Conservation (phyloP, 2,329 filamentous ascomycete species). For the Penicillium sp. region DNA sequence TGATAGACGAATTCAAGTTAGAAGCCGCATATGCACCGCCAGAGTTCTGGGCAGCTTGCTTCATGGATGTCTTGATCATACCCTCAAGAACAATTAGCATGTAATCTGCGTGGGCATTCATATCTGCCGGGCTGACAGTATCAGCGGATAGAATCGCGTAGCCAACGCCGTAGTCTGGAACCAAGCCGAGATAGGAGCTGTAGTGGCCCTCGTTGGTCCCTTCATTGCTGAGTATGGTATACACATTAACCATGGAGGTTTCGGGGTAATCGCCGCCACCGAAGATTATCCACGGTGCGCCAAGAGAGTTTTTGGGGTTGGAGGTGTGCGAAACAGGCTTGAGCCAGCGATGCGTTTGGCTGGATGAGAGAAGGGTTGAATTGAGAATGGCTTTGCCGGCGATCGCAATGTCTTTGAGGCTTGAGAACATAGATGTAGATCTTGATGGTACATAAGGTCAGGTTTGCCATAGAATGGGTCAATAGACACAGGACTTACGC, state of each 20-base stretch:
- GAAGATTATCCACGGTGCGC: conserved; percentile 48
- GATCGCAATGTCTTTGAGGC: conserved; percentile 43
- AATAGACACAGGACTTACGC: conserved; percentile 32
- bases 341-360: conserved; percentile 49
- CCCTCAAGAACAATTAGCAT: conserved; percentile 35
- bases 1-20: conserved; percentile 18
- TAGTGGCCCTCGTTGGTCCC: conserved; percentile 42
- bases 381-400: conserved; percentile 50
- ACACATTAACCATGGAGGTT: conserved; percentile 42
- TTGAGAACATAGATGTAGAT: conserved; percentile 44
- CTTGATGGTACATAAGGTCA: conserved; percentile 13
- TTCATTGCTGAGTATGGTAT: conserved; percentile 37
- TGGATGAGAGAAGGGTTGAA: conserved; percentile 42
- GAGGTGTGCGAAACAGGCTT: conserved; percentile 50
- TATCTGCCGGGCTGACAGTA: conserved; percentile 20
- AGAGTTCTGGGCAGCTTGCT: conserved; percentile 17
- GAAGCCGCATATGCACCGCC: conserved; percentile 12
- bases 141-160: conserved; percentile 43
- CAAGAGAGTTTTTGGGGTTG: conserved; percentile 41
- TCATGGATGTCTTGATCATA: conserved; percentile 26
- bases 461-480: conserved; percentile 10
- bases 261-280: conserved; percentile 25
- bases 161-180: conserved; percentile 45
- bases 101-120: conserved; percentile 38
- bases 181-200: conserved; percentile 40